Conservation (phyloP, 179 eudicot genomes). For the Gypsophila paniculata region DNA sequence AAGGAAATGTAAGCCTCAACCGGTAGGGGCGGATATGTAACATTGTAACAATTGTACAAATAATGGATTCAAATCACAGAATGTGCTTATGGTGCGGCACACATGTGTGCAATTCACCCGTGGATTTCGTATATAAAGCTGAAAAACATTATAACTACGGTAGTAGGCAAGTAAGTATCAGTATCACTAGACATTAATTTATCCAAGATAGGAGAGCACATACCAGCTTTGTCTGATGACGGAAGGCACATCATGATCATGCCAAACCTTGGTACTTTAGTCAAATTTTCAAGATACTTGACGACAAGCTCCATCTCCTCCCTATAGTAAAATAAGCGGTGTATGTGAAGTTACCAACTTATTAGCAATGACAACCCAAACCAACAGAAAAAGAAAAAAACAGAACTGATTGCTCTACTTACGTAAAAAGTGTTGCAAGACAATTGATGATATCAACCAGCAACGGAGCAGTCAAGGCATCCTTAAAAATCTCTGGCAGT, state of each 20-base stretch:
- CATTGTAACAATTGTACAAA: no score
- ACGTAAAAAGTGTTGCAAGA: conserved; percentile 63
- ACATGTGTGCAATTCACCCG: background rate
- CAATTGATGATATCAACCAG: conserved; percentile 70
- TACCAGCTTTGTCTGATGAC: conserved; percentile 68
- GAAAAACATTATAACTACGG: background rate
- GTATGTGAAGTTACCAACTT: background rate
- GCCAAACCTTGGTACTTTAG: conserved; percentile 71
- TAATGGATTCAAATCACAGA: background rate
- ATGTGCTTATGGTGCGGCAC: background rate
- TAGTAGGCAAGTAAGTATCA: background rate
- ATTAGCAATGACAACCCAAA: background rate
- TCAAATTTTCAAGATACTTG: conserved; percentile 57
- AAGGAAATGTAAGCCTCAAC: background rate
- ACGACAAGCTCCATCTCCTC: conserved; percentile 68
- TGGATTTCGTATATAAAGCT: background rate
- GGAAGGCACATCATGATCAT: conserved; percentile 87
- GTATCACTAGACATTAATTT: background rate
- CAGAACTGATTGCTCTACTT: conserved; percentile 23
- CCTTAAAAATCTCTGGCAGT: conserved; percentile 74
- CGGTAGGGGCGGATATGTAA: no score
- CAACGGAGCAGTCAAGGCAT: conserved; percentile 74
- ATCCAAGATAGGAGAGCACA: conserved; percentile 25
- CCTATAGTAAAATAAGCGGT: conserved; percentile 33
- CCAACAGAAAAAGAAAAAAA: background rate